Evolutionary conservation across 2,329 filamentous ascomycete species (phyloP).

Genomic region (Myriosclerotinia duriaeana): DNA sequence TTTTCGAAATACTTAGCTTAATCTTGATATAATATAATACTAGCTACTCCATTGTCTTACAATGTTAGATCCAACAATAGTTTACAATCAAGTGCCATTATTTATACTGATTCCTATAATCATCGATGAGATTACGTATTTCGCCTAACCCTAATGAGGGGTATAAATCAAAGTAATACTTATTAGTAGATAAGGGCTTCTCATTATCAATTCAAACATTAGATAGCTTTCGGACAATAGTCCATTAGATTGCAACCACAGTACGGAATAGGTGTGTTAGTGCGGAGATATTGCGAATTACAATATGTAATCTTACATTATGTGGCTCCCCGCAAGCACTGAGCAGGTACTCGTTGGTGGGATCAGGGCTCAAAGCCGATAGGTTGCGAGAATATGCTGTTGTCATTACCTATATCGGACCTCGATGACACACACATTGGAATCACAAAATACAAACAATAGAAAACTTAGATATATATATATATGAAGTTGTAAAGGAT

Average conservation of each 20-base stretch:
- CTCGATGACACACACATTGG: not conserved
- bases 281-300: not conserved
- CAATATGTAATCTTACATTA: not conserved
- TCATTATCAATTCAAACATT: not conserved
- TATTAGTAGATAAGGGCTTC: not conserved
- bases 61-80: too few relatives aligned
- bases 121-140: too few relatives aligned
- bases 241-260: too few relatives aligned
- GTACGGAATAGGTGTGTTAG: too few relatives aligned
- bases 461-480: not conserved
- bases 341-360: conserved; percentile 6
- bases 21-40: too few relatives aligned
- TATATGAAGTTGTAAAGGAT: not conserved
- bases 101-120: too few relatives aligned
- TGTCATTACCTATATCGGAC: not conserved
- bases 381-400: not conserved
- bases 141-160: too few relatives aligned
- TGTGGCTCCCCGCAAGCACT: not conserved
- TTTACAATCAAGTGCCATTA: too few relatives aligned
- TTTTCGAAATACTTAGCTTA: too few relatives aligned
- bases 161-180: not conserved
- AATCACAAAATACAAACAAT: not conserved
- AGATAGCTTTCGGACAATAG: not conserved
- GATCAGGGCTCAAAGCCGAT: not conserved
- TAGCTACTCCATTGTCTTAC: too few relatives aligned